A percentile compares a stretch with the other conserved stretches of the same genome.
These are phyloP conservation scores for Cryptosporidium sp. DNA, from an alignment of 169 alveolate genomes.

Conservation along the genomic window DNA sequence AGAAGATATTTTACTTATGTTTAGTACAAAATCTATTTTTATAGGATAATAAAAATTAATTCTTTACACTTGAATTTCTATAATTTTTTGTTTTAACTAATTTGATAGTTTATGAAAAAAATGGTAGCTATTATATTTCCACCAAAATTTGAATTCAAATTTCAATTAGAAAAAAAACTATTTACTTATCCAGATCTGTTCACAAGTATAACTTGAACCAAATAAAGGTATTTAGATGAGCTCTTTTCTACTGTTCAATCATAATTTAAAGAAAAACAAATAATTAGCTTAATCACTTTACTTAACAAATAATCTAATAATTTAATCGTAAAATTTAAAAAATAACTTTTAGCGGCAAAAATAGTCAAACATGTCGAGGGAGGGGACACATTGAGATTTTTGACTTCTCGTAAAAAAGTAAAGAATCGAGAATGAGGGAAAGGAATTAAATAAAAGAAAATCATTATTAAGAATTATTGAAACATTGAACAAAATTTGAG, in stretches of 20 bases:
- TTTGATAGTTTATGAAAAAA: background rate
- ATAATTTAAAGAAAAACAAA: background rate
- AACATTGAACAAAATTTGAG: background rate
- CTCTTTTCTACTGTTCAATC: background rate
- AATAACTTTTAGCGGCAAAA: slow-evolving; percentile 2
- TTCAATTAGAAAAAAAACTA: no score
- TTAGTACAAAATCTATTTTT: background rate
- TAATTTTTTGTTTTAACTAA: no score
- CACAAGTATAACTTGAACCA: no score
- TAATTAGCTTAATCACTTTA: background rate
- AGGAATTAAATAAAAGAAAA: background rate
- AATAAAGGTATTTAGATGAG: no score
- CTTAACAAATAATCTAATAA: background rate
- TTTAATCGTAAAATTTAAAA: background rate
- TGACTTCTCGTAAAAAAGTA: slow-evolving; percentile 46
- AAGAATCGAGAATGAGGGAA: slow-evolving; percentile 37
- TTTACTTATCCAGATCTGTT: no score
- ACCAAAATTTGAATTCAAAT: background rate
- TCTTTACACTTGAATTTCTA: no score
- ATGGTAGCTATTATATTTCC: no score
- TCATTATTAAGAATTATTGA: background rate
- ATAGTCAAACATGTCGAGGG: slow-evolving; percentile 17
- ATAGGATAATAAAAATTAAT: no score
- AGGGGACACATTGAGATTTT: slow-evolving; percentile 40
- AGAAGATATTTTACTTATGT: background rate